phyloP scores from a whole-genome alignment of 2,329 filamentous ascomycete genomes.

The Aspergillus clavatus region DNA sequence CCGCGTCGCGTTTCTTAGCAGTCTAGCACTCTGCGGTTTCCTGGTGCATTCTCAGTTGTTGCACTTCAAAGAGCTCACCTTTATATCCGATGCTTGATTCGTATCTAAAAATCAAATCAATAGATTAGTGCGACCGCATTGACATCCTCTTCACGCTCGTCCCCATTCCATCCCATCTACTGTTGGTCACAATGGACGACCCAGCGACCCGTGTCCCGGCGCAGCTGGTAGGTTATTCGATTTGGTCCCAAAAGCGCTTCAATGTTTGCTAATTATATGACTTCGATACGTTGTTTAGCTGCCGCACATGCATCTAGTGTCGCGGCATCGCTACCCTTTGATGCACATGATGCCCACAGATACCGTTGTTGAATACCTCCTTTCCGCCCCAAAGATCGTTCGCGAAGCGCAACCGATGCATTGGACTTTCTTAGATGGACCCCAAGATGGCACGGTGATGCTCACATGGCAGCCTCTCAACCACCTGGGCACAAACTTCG shows the following conservation, averaged over 20 bases:
- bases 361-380: constrained; percentile 76
- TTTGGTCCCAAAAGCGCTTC: constrained; percentile 7
- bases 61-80: not conserved
- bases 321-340: constrained; percentile 72
- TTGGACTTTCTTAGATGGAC: constrained; percentile 86
- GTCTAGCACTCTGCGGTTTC: no score
- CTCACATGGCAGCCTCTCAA: constrained; percentile 83
- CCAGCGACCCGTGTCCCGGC: constrained; percentile 43
- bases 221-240: constrained; percentile 38
- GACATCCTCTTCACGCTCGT: constrained; percentile 2
- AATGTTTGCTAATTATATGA: constrained; percentile 6
- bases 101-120: no score
- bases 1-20: constrained; percentile 29
- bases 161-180: no score
- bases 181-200: constrained; percentile 40
- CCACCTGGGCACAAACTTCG: constrained; percentile 66
- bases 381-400: constrained; percentile 77
- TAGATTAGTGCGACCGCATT: constrained; percentile 13
- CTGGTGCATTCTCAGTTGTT: not conserved
- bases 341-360: constrained; percentile 66
- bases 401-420: constrained; percentile 81
- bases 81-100: not conserved
- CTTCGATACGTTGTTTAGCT: constrained; percentile 51
- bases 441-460: constrained; percentile 74
- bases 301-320: constrained; percentile 85